Base-by-base conservation (phyloP, 148 eudicot species). In the Heliamphora exappendiculata region DNA sequence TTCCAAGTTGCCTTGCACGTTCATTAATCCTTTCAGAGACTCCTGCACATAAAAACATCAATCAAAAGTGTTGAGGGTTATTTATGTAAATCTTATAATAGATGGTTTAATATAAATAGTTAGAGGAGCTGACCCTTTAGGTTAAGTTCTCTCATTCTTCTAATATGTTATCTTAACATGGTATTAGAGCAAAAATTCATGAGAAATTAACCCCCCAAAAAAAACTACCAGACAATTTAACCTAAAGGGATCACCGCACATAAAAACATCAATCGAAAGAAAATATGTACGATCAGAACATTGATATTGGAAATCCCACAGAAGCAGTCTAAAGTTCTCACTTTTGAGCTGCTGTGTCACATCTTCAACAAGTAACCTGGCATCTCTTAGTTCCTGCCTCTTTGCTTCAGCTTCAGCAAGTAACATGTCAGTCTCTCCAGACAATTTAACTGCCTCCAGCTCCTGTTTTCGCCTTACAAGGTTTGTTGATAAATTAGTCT, bases 401-500 rank as follows among this genome's bases (percentile, higher is more conserved):
- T 91, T 96, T 50, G 77, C 79, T 76, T 90, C 91, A 58, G 88
- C 87, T 78, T 96, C 99, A 81, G 81, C 83, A 45, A 81, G 67
- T 55, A 90, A 72, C 62, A 62, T 78, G 34, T 89, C 93, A 84
- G 82, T 80, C 67, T 88, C 98, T 44, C 82, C 84, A 72, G 99
- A 85, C 72, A 77, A 80, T 78, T 81, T 85, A 50, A 91, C 73
- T 26, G 94, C 93, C 85, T 91, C 95, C 78, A 96, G 79, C 81
- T 96, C 99, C 76, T 93, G 89, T 68, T 89, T 88, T 51, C 97
- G 90, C 74, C 90, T 88, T 39, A 84, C 87, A 72, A 96, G 92
- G 84, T 96, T 96, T 62, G 99, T 87, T 62, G 97, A 93, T 45
- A 91, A 86, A 82, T 93, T 96, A 80, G 96, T 91, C 86, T 96